Evolutionary conservation across 176 grass and related monocot genomes (phyloP), one percentile per base, ranked within the genome.

Genomic region (Leersia perrieri): DNA sequence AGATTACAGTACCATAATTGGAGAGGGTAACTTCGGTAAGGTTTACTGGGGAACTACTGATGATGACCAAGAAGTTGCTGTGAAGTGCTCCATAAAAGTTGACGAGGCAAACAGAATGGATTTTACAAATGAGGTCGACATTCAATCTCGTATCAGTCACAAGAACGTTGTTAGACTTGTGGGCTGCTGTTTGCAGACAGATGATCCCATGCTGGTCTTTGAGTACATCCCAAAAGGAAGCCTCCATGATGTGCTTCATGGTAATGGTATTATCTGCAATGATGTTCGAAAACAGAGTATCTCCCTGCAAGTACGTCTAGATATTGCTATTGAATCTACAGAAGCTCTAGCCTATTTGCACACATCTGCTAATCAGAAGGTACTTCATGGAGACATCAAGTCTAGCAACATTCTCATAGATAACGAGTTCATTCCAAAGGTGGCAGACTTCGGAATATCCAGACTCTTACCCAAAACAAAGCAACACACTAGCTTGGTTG

Each of bases 81-180:
- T 85, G 9, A 86, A 86, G 75, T 29, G 34, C 4, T 32, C 67
- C n/a, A 80, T 63, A 8, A 34, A 34, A 11, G 28, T 36, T 44
- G 79, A 86, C 7, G 35, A 44, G 18, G 69, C 62, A 18, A 60
- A 9, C 23, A 76, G 35, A 26, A 32, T 76, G 5, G 68, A 84
- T 66, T 69, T 84, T n/a, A 34, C 74, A 9, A 75, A 84, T 53
- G 82, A 84, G 71, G 40, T 84, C 1, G 34, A 57, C 39, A 80
- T 86, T 36, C 76, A 80, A 33, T 86, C 76, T 36, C 27, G 72
- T 15, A 45, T 85, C 16, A 85, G 69, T 27, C 83, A 85, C 63
- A 63, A 74, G 32, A 78, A 47, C 33, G 36, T 67, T 9, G 64
- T 67, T 18, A 67, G 64, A 32, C 33, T 67, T 18, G 2, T 67